Evolutionary conservation across 148 eudicot species (phyloP).

Genomic region (Silene conica): DNA sequence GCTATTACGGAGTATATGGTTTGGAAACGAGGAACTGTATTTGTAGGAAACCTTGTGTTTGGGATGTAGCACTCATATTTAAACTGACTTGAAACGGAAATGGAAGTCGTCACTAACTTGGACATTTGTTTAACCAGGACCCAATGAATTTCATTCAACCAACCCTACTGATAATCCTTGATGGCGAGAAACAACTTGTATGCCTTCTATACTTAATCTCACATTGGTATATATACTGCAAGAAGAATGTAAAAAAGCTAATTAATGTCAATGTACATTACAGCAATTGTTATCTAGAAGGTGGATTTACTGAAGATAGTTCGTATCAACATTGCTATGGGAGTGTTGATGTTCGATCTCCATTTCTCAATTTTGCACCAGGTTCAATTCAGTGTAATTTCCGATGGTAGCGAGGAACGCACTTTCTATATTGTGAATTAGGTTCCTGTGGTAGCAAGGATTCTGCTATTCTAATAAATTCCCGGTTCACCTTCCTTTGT

Average conservation of each 20-base stretch:
- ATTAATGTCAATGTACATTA: not conserved
- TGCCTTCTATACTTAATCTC: not conserved
- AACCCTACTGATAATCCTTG: slow-evolving; percentile 8
- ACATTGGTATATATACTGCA: no score
- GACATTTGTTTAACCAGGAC: no score
- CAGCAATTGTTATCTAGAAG: slow-evolving; percentile 16
- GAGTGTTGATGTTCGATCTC: slow-evolving; percentile 19
- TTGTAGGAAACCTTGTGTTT: no score
- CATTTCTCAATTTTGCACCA: slow-evolving; percentile 20
- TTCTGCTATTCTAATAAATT: no score
- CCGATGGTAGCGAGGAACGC: no score
- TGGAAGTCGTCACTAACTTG: no score
- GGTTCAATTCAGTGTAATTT: slow-evolving; percentile 11
- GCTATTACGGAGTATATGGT: no score
- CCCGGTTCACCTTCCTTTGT: slow-evolving; percentile 90
- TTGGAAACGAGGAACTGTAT: no score
- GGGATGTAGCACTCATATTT: no score
- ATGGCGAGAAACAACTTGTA: slow-evolving; percentile 18
- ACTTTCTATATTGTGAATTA: no score
- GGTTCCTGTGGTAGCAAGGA: no score
- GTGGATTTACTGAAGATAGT: slow-evolving; percentile 12
- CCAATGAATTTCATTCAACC: slow-evolving; percentile 15
- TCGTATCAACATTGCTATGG: slow-evolving; percentile 19
- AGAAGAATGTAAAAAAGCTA: not conserved
- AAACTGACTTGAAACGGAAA: no score